Evolutionary conservation across 2,329 filamentous ascomycete species (phyloP), one percentile per base, ranked within the genome.

Genomic region (Aspergillus japonicus): DNA sequence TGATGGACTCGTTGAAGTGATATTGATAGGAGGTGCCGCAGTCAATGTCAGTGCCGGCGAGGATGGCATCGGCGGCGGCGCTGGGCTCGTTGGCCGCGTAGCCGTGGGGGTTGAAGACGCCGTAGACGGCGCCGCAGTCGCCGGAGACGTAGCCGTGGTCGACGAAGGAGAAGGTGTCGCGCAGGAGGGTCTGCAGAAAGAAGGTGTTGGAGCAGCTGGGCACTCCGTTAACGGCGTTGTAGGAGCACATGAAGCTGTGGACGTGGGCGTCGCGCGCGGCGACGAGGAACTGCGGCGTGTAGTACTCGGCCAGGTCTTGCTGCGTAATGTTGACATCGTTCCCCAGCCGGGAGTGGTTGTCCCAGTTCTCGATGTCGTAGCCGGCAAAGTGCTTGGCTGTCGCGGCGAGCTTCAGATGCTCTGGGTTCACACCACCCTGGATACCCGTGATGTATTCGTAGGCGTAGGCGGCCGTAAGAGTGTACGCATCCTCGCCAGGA

Each of bases 271-370:
- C 84, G 11, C 83, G 78, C 49, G 82, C 85, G 71, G 87, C 89
- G 69, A 81, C 81, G 67, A 87, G 78, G 75, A 90, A 90, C 0
- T 86, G 82, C 1, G 85, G 86, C 47, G 88, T 79, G 67, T 88
- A 90, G 73, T 89, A 90, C 66, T 89, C 87, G 0, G 83, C 80
- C 4, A 90, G 74, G 61, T 91, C 88, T 64, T 89, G 87, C 52
- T 79, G 75, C 10, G 79, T 77, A 59, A 88, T 82, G 12, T 5
- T 66, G 64, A 86, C 81, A 68, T 88, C 79, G 61, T 85, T 87
- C 16, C 80, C 79, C 23, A 69, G 82, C 11, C 82, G 75, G n/a
- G 72, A 73, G 24, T 77, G 69, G 2, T 73, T 72, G 33, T 72
- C 68, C 74, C 80, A 82, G 59, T 70, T 71, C 66, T 87, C 84